A percentile compares a stretch with the other conserved stretches of the same genome.
These are phyloP conservation scores for Bolboschoenus planiculmis DNA, from an alignment of 176 grass and related monocot genomes.

Conservation along the genomic window DNA sequence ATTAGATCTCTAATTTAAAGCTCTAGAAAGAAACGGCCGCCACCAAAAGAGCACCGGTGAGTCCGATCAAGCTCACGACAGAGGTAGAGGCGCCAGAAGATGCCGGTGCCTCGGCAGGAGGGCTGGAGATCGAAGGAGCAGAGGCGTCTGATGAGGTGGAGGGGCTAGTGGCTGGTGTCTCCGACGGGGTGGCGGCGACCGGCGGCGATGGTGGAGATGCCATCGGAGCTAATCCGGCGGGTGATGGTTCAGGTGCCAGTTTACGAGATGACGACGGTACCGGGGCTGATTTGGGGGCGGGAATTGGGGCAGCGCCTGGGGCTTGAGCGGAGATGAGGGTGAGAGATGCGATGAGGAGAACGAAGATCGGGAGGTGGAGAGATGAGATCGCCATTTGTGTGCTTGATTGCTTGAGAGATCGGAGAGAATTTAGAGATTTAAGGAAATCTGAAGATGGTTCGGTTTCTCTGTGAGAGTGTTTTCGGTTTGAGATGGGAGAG, in stretches of 20 bases:
- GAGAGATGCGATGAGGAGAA: slow-evolving; percentile 21
- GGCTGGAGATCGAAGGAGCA: not conserved
- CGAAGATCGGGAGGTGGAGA: slow-evolving; percentile 11
- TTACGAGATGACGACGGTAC: slow-evolving; percentile 14
- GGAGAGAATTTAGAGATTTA: not conserved
- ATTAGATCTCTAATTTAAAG: not conserved
- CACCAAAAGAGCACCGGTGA: slow-evolving; percentile 3
- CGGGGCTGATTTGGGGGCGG: not conserved
- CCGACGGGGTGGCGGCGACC: not conserved
- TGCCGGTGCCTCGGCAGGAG: not conserved
- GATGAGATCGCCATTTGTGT: slow-evolving; percentile 19
- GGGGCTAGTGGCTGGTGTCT: slow-evolving; percentile 16
- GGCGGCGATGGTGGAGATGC: slow-evolving; percentile 8
- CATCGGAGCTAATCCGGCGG: not conserved
- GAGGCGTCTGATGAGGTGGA: not conserved
- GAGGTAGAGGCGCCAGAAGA: not conserved
- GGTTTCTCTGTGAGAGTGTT: not conserved
- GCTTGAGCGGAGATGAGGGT: slow-evolving; percentile 28
- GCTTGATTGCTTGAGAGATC: not conserved
- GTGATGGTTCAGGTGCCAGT: not conserved
- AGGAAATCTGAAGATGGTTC: not conserved
- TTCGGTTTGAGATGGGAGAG: not conserved
- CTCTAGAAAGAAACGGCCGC: not conserved
- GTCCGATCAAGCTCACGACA: slow-evolving; percentile 2
- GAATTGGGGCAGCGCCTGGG: slow-evolving; percentile 4